Conservation (phyloP, 768 basidiomycete genomes). For the Leccinum incarnatum region DNA sequence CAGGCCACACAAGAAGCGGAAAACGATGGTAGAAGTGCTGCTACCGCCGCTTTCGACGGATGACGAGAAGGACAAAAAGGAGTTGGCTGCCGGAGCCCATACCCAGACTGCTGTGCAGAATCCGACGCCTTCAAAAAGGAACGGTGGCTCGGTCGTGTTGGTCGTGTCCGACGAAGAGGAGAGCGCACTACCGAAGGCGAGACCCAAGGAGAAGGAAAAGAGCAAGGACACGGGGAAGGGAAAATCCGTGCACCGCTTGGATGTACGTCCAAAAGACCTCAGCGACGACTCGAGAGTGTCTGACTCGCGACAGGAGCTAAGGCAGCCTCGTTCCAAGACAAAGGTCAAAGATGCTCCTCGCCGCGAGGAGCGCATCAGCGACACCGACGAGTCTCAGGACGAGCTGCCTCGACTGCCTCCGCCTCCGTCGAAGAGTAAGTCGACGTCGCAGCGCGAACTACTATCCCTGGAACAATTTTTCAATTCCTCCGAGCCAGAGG, state of each 20-base stretch:
- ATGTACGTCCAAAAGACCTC: background rate
- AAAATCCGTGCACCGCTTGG: background rate
- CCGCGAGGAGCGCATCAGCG: background rate
- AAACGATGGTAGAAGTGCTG: background rate
- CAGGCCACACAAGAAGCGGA: constrained; percentile 24
- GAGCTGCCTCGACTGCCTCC: background rate
- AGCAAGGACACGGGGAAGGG: background rate
- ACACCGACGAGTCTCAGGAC: background rate
- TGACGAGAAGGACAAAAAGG: constrained; percentile 1
- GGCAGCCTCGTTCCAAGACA: background rate
- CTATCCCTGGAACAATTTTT: background rate
- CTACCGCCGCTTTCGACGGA: constrained; percentile 14
- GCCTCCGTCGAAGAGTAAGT: background rate
- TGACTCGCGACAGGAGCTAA: background rate
- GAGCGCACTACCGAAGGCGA: constrained; percentile 2
- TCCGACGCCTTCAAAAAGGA: background rate
- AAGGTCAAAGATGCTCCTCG: background rate
- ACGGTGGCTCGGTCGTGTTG: background rate
- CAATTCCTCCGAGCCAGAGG: constrained; percentile 5
- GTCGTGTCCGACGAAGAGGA: constrained; percentile 3
- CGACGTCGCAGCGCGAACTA: background rate
- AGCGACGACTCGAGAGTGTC: background rate
- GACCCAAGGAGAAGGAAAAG: constrained; percentile 7
- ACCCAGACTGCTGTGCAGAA: background rate
- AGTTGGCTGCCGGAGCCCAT: background rate